Conservation (phyloP, 176 grass and related monocot species). For the Bonia amplexicaulis region DNA sequence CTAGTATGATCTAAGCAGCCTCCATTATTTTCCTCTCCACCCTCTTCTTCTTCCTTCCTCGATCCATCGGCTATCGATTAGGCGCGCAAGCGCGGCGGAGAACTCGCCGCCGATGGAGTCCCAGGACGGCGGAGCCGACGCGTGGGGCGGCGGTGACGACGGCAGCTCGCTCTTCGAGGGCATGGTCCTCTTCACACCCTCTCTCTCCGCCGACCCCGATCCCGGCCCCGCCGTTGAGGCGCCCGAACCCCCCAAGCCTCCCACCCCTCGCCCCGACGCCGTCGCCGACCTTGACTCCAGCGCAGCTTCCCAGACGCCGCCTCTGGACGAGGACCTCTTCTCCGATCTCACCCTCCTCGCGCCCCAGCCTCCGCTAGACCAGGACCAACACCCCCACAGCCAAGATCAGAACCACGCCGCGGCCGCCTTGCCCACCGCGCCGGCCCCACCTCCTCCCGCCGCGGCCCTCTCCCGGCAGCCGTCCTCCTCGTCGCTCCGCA, state of each 20-base stretch:
- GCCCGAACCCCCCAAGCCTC: background rate
- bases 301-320: slow-evolving; percentile 14
- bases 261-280: slow-evolving; percentile 10
- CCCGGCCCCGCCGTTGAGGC: slow-evolving; percentile 15
- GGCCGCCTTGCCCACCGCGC: background rate
- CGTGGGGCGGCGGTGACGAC: slow-evolving; percentile 36
- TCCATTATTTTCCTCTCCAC: background rate
- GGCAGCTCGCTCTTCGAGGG: slow-evolving; percentile 79
- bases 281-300: background rate
- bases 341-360: slow-evolving; percentile 86
- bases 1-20: background rate
- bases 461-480: slow-evolving; percentile 14
- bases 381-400: background rate
- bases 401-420: slow-evolving; percentile 23
- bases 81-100: background rate
- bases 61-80: slow-evolving; percentile 1
- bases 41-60: background rate
- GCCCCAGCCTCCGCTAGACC: slow-evolving; percentile 27
- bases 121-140: slow-evolving; percentile 24
- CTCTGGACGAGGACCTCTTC: slow-evolving; percentile 91
- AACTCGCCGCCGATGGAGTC: slow-evolving; percentile 46
- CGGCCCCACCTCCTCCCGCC: slow-evolving; percentile 1
- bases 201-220: slow-evolving; percentile 24
- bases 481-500: slow-evolving; percentile 52
- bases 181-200: slow-evolving; percentile 78